Conservation (phyloP, 371 early-diverging fungal genomes). For the Apophysomyces elegans region DNA sequence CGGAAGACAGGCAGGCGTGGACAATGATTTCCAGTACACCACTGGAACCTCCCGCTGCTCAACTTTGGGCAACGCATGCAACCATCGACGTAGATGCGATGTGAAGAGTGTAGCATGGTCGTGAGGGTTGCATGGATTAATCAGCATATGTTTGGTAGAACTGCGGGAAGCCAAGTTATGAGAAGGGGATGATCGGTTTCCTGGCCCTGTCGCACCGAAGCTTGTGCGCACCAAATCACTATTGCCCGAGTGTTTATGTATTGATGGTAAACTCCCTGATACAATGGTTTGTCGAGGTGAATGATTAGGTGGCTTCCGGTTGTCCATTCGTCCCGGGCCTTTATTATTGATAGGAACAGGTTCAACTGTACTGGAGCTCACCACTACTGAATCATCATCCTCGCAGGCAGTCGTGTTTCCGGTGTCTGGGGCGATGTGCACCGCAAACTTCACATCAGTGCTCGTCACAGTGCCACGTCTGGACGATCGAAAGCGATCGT, state of each 20-base stretch:
- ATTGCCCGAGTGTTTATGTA: slow-evolving; percentile 53
- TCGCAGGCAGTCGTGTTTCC: slow-evolving; percentile 29
- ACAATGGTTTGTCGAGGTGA: slow-evolving; percentile 43
- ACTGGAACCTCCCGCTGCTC: slow-evolving; percentile 52
- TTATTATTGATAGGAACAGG: slow-evolving; percentile 61
- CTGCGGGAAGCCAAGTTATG: slow-evolving; percentile 30
- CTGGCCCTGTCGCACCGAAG: slow-evolving; percentile 21
- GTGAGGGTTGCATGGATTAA: slow-evolving; percentile 79
- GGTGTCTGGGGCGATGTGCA: slow-evolving; percentile 24
- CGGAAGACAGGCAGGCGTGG: slow-evolving; percentile 94
- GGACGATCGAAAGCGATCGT: slow-evolving; percentile 30
- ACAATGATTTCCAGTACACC: slow-evolving; percentile 83
- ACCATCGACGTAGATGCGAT: slow-evolving; percentile 80
- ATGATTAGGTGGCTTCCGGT: slow-evolving; percentile 29
- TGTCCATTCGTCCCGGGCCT: slow-evolving; percentile 25
- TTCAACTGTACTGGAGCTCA: slow-evolving; percentile 66
- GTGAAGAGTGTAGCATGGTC: slow-evolving; percentile 65
- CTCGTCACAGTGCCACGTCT: slow-evolving; percentile 45
- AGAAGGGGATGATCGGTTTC: slow-evolving; percentile 46
- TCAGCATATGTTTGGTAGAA: slow-evolving; percentile 32
- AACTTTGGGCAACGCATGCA: slow-evolving; percentile 73
- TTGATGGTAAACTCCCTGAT: slow-evolving; percentile 45
- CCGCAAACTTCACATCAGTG: slow-evolving; percentile 30
- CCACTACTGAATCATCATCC: slow-evolving; percentile 59
- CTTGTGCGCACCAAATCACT: slow-evolving; percentile 51